Conservation (phyloP, 148 eudicot species). For the Rhododendron ferrugineum region DNA sequence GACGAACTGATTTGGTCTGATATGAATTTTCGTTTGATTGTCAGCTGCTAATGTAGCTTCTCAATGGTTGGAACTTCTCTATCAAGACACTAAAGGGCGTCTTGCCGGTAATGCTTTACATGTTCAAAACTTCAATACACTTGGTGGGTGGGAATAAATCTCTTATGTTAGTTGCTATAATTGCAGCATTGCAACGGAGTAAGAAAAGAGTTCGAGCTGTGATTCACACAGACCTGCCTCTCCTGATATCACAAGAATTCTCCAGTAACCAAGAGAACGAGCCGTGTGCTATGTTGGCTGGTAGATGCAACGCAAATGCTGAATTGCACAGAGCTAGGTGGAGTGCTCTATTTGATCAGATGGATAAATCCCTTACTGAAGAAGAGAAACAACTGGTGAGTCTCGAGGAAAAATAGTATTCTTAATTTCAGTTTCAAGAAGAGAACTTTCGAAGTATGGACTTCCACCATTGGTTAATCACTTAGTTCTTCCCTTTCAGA, state of each 20-base stretch:
- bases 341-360: constrained; percentile 62
- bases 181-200: constrained; percentile 74
- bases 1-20: background rate
- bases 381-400: constrained; percentile 90
- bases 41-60: constrained; percentile 92
- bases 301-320: constrained; percentile 24
- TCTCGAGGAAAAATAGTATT: background rate
- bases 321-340: constrained; percentile 62
- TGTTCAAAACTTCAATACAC: background rate
- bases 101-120: constrained; percentile 51
- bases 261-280: constrained; percentile 50
- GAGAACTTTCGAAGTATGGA: background rate
- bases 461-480: background rate
- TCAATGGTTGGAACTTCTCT: constrained; percentile 86
- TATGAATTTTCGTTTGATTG: constrained; percentile 12
- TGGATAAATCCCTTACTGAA: constrained; percentile 68
- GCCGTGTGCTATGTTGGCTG: constrained; percentile 10
- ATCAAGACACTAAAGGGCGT: constrained; percentile 80
- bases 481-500: background rate
- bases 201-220: constrained; percentile 75
- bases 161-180: background rate
- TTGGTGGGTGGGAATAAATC: background rate
- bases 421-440: background rate
- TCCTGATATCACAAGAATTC: constrained; percentile 63
- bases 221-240: constrained; percentile 69